Evolutionary conservation across 2,329 filamentous ascomycete genomes (phyloP).

Genomic region (Diaporthe sp.): DNA sequence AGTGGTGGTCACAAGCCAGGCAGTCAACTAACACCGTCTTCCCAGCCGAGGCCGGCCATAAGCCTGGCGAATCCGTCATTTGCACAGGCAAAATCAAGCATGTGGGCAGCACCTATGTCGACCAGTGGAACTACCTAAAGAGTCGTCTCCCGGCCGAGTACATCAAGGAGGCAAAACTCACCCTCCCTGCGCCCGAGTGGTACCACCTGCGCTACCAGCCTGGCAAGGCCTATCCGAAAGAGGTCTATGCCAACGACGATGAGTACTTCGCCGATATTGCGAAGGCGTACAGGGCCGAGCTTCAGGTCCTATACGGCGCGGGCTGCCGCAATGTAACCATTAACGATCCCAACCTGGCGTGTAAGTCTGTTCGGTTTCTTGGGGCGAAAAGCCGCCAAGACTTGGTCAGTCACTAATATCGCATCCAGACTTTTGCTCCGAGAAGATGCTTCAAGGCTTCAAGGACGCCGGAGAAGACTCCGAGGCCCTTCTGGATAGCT

Average conservation of each 20-base stretch:
- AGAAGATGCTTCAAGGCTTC: conserved; percentile 71
- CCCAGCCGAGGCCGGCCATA: conserved; percentile 55
- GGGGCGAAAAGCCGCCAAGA: neutral
- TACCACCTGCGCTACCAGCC: conserved; percentile 66
- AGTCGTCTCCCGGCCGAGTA: conserved; percentile 65
- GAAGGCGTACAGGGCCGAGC: conserved; percentile 59
- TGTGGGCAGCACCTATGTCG: conserved; percentile 53
- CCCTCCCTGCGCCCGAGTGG: conserved; percentile 71
- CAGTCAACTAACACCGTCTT: conserved; percentile 1
- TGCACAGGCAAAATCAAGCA: conserved; percentile 60
- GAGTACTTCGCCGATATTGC: conserved; percentile 64
- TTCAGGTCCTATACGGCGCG: conserved; percentile 59
- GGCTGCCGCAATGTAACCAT: conserved; percentile 66
- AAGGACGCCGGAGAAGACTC: conserved; percentile 67
- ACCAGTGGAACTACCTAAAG: conserved; percentile 55
- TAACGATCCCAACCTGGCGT: conserved; percentile 71
- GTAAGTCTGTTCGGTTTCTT: conserved; percentile 22
- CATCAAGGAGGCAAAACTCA: conserved; percentile 73
- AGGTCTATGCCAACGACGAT: conserved; percentile 57
- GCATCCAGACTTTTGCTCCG: conserved; percentile 71
- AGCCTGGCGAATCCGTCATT: conserved; percentile 57
- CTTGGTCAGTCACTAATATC: neutral
- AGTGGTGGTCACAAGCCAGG: neutral
- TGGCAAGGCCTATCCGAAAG: conserved; percentile 59
- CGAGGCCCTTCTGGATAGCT: conserved; percentile 74